Evolutionary conservation across 176 grass and related monocot genomes (phyloP).

Genomic region (Ensete ventricosum): DNA sequence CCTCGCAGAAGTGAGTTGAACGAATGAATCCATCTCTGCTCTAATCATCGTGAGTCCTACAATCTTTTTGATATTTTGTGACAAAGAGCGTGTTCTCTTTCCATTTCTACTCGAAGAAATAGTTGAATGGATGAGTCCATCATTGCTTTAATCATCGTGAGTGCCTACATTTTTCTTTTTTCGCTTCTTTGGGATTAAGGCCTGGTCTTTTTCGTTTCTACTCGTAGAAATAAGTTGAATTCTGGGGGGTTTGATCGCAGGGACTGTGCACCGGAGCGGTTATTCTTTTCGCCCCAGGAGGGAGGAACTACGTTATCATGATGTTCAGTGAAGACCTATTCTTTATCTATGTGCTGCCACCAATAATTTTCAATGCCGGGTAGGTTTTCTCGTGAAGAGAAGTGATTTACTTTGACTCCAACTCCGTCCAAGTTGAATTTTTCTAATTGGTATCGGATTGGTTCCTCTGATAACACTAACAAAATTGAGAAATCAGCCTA

Average conservation of each 20-base stretch:
- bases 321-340: slow-evolving; percentile 16
- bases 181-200: neutral
- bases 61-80: too few species aligned
- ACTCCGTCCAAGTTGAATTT: too few species aligned
- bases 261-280: slow-evolving; percentile 6
- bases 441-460: too few species aligned
- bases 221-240: neutral
- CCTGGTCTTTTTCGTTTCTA: neutral
- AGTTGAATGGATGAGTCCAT: too few species aligned
- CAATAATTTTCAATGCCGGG: slow-evolving; percentile 20
- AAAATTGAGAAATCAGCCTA: too few species aligned
- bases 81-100: too few species aligned
- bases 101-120: too few species aligned
- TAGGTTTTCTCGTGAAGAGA: neutral
- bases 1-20: too few species aligned
- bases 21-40: too few species aligned
- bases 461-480: too few species aligned
- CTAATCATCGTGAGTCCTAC: too few species aligned
- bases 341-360: slow-evolving; percentile 12
- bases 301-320: slow-evolving; percentile 2
- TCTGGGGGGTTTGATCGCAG: neutral
- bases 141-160: neutral
- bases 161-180: neutral
- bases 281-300: neutral
- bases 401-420: neutral